Evolutionary conservation across 768 basidiomycete genomes (phyloP), one percentile per base, ranked within the genome.

Genomic region (Mycena filopes): DNA sequence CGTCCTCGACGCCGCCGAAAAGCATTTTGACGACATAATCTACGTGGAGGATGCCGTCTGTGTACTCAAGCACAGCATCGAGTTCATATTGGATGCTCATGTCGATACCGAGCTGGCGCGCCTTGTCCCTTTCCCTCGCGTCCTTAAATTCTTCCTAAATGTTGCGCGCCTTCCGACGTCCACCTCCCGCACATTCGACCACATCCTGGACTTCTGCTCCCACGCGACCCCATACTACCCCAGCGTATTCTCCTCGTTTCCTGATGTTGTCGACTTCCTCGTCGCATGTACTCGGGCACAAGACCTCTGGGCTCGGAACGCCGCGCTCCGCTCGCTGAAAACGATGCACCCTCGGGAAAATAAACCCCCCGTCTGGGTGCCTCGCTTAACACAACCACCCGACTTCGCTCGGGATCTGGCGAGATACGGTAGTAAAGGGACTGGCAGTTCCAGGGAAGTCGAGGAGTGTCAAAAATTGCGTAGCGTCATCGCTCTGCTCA

Each of bases 231-330:
- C 3, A 31, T 23, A 56, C 16, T 18, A 56, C 31, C 55, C 42
- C 29, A 16, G 16, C 20, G 21, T 56, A 3, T 56, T 56, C 55
- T 29, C 10, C n/a, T 45, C 55, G 12, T 33, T 56, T 29, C 55
- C 55, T 5, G 55, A 56, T 26, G 43, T 42, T n/a, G 31, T 56
- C 28, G 55, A 56, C 29, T 45, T 56, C 43, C 28, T 56, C n/a
- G 43, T 56, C 7, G 55, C 55, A 3, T 56, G 42, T 20, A 56
- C 55, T 36, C 55, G 42, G 23, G 26, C 43, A 26, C 15, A 56
- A 26, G 43, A 56, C 21, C 6, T 56, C 55, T 21, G 41, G 1
- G 23, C 20, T 56, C 55, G 55, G 23, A 36, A 21, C 21, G 42
- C 23, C 26, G 42, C 55, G 7, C 43, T 31, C n/a, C 55, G 43